Evolutionary conservation across 2,329 filamentous ascomycete genomes (phyloP).

Genomic region (Phoma sp.): DNA sequence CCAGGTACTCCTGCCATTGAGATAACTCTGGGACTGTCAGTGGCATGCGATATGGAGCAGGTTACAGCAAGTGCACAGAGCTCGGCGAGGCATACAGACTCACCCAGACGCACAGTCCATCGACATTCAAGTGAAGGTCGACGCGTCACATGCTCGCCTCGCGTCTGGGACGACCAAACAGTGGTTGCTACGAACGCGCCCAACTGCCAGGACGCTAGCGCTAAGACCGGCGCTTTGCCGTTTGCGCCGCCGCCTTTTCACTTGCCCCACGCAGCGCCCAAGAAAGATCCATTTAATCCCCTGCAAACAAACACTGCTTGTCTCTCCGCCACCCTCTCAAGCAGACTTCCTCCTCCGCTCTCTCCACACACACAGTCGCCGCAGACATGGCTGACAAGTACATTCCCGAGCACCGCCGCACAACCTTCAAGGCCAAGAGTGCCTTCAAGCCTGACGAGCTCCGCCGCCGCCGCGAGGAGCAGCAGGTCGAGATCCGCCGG

Average conservation of each 20-base stretch:
- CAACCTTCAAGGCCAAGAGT: conserved; percentile 99
- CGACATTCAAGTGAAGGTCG: neutral
- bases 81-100: neutral
- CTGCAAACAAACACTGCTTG: conserved; percentile 40
- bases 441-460: conserved; percentile 99
- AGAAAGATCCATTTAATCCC: conserved; percentile 34
- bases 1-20: conserved; percentile 25
- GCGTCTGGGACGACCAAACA: neutral
- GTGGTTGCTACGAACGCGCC: conserved; percentile 25
- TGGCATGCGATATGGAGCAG: neutral
- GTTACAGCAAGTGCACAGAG: neutral
- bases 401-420: conserved; percentile 98
- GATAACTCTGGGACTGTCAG: neutral
- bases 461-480: conserved; percentile 95
- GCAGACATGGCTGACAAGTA: conserved; percentile 93
- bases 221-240: conserved; percentile 36
- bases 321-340: conserved; percentile 18
- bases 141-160: conserved; percentile 15
- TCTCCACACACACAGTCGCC: conserved; percentile 30
- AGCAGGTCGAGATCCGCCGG: conserved; percentile 98
- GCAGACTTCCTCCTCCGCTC: conserved; percentile 21
- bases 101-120: neutral
- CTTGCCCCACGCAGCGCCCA: conserved; percentile 36
- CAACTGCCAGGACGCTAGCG: conserved; percentile 16
- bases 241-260: conserved; percentile 43